Evolutionary conservation across 176 grass and related monocot species (phyloP).

Genomic region (Oryza glumipatula): DNA sequence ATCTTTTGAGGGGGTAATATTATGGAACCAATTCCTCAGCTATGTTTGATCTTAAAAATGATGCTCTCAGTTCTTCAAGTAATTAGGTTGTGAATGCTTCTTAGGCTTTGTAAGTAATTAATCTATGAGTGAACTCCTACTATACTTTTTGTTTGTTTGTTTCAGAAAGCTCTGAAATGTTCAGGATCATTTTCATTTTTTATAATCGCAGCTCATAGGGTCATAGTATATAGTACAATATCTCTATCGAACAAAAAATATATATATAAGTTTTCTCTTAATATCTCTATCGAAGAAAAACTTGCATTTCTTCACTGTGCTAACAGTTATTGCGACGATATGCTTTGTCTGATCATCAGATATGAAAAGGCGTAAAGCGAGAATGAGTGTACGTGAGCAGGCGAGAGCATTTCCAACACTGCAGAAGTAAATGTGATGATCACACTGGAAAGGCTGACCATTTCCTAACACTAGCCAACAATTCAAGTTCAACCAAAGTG

Average conservation of each 20-base stretch:
- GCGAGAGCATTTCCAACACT: not conserved
- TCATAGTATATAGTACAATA: not conserved
- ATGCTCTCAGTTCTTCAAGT: not conserved
- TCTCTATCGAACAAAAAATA: not conserved
- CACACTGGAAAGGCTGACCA: constrained; percentile 3
- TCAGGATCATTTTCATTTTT: not conserved
- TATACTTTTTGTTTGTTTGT: not conserved
- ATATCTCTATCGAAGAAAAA: not conserved
- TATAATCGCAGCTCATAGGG: not conserved
- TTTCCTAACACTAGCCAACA: not conserved
- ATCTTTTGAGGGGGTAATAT: not conserved
- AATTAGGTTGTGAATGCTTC: not conserved
- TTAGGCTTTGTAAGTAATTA: not conserved
- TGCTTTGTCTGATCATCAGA: not conserved
- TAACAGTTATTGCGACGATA: not conserved
- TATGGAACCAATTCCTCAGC: not conserved
- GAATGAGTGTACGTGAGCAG: not conserved
- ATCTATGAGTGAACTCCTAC: not conserved
- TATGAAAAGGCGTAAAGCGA: not conserved
- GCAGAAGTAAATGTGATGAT: not conserved
- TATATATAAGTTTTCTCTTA: not conserved
- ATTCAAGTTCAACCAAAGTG: constrained; percentile 24
- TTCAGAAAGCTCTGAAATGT: not conserved
- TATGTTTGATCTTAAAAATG: not conserved
- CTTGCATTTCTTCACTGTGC: not conserved